Conservation (phyloP, 2,329 filamentous ascomycete species). For the Gnomoniopsis smithogilvyi region DNA sequence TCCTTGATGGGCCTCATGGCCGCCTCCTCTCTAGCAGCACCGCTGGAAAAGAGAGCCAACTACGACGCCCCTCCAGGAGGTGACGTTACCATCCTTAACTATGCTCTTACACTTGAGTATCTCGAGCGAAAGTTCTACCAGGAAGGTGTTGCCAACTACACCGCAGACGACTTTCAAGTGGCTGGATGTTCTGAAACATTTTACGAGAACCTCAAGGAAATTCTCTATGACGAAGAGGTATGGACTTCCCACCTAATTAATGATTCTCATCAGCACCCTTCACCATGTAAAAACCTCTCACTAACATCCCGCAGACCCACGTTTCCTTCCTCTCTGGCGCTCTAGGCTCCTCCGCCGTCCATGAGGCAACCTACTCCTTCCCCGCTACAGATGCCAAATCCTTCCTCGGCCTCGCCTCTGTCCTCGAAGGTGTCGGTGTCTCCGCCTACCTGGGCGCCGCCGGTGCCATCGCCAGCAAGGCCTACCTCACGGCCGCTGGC, state of each 20-base stretch:
- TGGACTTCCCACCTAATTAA: not conserved
- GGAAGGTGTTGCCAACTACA: constrained; percentile 56
- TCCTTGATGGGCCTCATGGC: not conserved
- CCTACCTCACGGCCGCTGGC: constrained; percentile 58
- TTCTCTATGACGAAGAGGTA: constrained; percentile 51
- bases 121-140: constrained; percentile 63
- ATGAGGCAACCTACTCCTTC: constrained; percentile 56
- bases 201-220: constrained; percentile 55
- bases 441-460: constrained; percentile 62
- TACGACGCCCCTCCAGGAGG: constrained; percentile 21
- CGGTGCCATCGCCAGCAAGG: constrained; percentile 51
- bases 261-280: not conserved
- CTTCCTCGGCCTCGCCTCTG: constrained; percentile 49
- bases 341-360: constrained; percentile 46
- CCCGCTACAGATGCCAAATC: constrained; percentile 40
- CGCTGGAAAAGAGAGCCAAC: constrained; percentile 11
- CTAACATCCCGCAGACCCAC: constrained; percentile 38
- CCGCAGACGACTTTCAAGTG: constrained; percentile 17
- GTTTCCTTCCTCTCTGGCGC: constrained; percentile 54
- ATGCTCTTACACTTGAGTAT: constrained; percentile 49
- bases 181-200: constrained; percentile 33
- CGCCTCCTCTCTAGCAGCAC: not conserved
- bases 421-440: constrained; percentile 57
- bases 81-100: constrained; percentile 38
- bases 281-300: not conserved